Base-by-base conservation (phyloP, 208 protist genomes). In the Trypanosomatidae sp. region DNA sequence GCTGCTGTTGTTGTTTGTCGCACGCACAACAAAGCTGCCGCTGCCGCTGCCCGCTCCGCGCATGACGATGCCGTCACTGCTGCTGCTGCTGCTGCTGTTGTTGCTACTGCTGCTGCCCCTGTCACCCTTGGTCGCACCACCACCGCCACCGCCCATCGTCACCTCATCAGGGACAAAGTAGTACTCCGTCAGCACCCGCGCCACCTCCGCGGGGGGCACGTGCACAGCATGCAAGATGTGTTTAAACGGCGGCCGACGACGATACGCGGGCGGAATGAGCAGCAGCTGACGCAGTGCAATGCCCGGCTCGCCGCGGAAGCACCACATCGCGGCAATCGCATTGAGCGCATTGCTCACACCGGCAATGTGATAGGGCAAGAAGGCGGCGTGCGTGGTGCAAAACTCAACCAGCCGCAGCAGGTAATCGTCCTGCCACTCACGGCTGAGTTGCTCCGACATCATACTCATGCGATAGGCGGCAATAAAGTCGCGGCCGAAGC, bases 401-500 rank as follows among this genome's bases (percentile, higher is more conserved):
- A 92, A 92, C 22, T 79, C 66, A 0, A 77, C 59, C 10, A 88
- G 61, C 61, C 68, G 73, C 23, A 87, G 42, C 38, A 91, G 50
- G 48, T 88, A 88, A 16, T 54, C 69, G 50, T 82, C 65, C 50
- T 85, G 83, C 72, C 74, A 86, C 19, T 80, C 72, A 0, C 53
- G 48, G 30, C 74, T 64, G 22, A 92, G 61, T 50, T 92, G 71
- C 51, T 88, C 83, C 0, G 70, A 81, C 71, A 88, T 88, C 77
- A 88, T 85, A 38, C 70, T 77, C 75, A 92, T 87, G 43, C 83
- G 77, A 39, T 88, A 92, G 20, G 76, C 77, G 1, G 83, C 83
- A 10, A 92, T 64, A 53, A 73, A 88, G 57, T 92, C 83, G 3
- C 83, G 77, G 19, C 83, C 78, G 33, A 88, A 92, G 54, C 69